Evolutionary conservation across 192 early-diverging fungal species (phyloP).

Genomic region (Phycomyces blakesleeanus): DNA sequence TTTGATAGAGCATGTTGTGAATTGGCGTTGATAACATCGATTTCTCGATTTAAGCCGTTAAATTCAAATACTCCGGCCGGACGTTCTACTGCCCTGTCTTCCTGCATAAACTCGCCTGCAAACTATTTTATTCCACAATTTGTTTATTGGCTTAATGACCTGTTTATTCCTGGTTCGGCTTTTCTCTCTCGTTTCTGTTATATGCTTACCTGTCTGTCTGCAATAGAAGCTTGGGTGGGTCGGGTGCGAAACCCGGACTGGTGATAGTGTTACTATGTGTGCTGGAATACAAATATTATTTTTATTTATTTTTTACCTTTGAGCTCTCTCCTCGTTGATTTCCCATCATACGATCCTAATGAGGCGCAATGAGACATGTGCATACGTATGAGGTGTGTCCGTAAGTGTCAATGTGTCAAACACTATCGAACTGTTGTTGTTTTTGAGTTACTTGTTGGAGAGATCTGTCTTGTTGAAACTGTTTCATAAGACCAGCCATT

Average conservation of each 20-base stretch:
- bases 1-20: constrained; percentile 8
- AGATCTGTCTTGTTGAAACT: constrained; percentile 71
- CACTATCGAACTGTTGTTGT: not conserved
- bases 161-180: not conserved
- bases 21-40: constrained; percentile 48
- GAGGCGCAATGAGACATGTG: not conserved
- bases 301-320: constrained; percentile 10
- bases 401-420: too few species aligned
- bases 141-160: not conserved
- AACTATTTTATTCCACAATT: constrained; percentile 40
- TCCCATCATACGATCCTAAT: constrained; percentile 25
- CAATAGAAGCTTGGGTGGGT: not conserved
- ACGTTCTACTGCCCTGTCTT: constrained; percentile 24
- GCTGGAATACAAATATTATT: not conserved
- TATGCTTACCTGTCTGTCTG: constrained; percentile 14
- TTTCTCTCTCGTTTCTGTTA: not conserved
- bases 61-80: constrained; percentile 59
- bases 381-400: too few species aligned
- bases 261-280: not conserved
- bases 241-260: constrained; percentile 11
- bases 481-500: constrained; percentile 74
- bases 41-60: constrained; percentile 64
- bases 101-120: constrained; percentile 53
- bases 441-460: constrained; percentile 67
- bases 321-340: constrained; percentile 30